phyloP scores from a whole-genome alignment of 176 grass and related monocot genomes.

The Bolboschoenus planiculmis region DNA sequence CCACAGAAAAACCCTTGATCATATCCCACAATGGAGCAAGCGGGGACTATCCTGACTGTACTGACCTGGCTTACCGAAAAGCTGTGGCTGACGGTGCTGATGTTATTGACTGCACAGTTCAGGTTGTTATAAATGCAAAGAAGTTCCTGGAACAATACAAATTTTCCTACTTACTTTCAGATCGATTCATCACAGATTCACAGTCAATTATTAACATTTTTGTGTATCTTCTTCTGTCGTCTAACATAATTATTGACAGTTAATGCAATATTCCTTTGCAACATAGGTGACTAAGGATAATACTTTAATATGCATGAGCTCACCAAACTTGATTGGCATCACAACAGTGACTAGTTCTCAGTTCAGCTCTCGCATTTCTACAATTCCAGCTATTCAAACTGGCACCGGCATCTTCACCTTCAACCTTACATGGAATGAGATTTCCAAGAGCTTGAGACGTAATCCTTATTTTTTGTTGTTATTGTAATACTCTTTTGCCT shows the following conservation, averaged over 20 bases:
- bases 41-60: slow-evolving; percentile 75
- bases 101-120: slow-evolving; percentile 80
- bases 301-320: slow-evolving; percentile 81
- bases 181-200: neutral
- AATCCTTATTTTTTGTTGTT: neutral
- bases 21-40: slow-evolving; percentile 84
- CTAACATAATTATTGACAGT: neutral
- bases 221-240: neutral
- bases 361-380: slow-evolving; percentile 29
- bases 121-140: slow-evolving; percentile 34
- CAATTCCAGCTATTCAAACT: slow-evolving; percentile 21
- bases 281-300: slow-evolving; percentile 54
- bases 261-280: neutral
- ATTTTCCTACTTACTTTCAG: neutral
- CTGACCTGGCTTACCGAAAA: slow-evolving; percentile 54
- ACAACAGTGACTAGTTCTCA: slow-evolving; percentile 41
- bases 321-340: slow-evolving; percentile 34
- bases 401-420: slow-evolving; percentile 63
- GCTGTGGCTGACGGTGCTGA: slow-evolving; percentile 65
- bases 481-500: neutral
- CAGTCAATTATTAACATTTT: neutral
- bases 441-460: slow-evolving; percentile 55
- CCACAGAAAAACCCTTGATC: slow-evolving; percentile 48
- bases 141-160: neutral
- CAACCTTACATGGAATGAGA: slow-evolving; percentile 63